phyloP scores from a whole-genome alignment of 106 monocot genomes.

The Dioscorea zingiberensis region DNA sequence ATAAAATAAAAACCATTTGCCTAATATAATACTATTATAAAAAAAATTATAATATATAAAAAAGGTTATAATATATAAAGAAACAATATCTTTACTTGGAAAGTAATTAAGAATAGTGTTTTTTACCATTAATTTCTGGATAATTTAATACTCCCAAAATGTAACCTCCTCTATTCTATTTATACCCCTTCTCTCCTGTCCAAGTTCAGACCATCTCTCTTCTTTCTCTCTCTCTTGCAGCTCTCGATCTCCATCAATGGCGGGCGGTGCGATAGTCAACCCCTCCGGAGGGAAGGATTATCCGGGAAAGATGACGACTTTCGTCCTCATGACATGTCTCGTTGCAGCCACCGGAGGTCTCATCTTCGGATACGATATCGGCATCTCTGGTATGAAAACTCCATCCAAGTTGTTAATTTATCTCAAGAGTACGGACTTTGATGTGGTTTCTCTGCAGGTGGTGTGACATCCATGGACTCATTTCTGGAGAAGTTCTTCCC shows the following conservation, averaged over 20 bases:
- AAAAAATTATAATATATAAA: too few relatives aligned
- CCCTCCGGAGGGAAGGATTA: conserved; percentile 2
- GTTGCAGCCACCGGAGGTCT: conserved; percentile 24
- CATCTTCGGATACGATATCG: conserved; percentile 24
- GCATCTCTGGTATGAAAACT: conserved; percentile 11
- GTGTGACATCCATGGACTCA: conserved; percentile 3
- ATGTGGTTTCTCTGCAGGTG: not conserved
- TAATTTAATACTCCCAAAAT: too few relatives aligned
- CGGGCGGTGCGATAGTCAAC: conserved; percentile 9
- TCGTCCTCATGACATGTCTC: conserved; percentile 16
- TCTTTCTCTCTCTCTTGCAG: conserved; percentile 5
- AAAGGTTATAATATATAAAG: too few relatives aligned
- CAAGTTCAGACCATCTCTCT: too few relatives aligned
- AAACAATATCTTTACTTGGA: too few relatives aligned
- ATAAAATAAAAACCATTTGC: too few relatives aligned
- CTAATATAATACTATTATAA: too few relatives aligned
- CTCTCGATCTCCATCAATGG: conserved; percentile 23
- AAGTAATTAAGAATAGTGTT: too few relatives aligned
- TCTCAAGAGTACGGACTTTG: not conserved
- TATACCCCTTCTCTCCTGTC: too few relatives aligned
- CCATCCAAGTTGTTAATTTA: not conserved
- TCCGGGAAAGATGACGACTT: conserved; percentile 15
- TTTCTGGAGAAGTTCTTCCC: conserved; percentile 9
- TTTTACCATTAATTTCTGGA: too few relatives aligned
- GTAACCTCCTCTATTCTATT: too few relatives aligned